Evolutionary conservation across 2,329 filamentous ascomycete genomes (phyloP), one percentile per base, ranked within the genome.

Genomic region (Aspergillus jensenii): DNA sequence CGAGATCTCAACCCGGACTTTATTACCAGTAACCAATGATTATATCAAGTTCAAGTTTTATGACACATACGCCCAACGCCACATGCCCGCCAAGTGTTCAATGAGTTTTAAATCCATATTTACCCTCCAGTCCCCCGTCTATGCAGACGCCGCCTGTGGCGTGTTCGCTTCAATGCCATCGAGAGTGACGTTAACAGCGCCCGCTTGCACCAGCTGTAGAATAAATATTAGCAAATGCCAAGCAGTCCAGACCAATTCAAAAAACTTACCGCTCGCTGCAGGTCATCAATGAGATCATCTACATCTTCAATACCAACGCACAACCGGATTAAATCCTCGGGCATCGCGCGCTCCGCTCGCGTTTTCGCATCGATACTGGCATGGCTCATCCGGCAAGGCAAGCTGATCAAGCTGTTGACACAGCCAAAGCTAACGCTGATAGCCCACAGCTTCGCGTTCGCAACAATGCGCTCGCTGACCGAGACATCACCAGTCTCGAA

Each of bases 351-450:
- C 78, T 96, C 92, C 68, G 86, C 82, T 66, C 95, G 83, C 52
- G 93, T 98, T 80, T 96, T 96, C 59, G 92, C 90, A 72, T 98
- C 95, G 70, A 99, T 99, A 72, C 91, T 96, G 40, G 95, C 95
- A 77, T 99, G 95, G 77, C 93, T 98, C 96, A 99, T 99, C 70
- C 93, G 92, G 79, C 95, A 99, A 8, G 95, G 93, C 93, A 99
- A 97, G 79, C 93, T 97, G 76, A 99, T 99, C 74, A 99, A 80
- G 73, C 91, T 96, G 80, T 99, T 99, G 65, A 99, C 95, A 74
- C 95, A 98, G 48, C 95, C 95, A 73, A 99, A 99, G 71, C 91
- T 96, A 59, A 99, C 95, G 65, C 90, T 96, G 67, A 99, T 99
- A 35, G 90, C 92, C 87, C 91, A 99, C 33, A 99, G 81, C 63